Base-by-base conservation (phyloP, 2,329 filamentous ascomycete genomes). In the Herpotrichia juniperi region DNA sequence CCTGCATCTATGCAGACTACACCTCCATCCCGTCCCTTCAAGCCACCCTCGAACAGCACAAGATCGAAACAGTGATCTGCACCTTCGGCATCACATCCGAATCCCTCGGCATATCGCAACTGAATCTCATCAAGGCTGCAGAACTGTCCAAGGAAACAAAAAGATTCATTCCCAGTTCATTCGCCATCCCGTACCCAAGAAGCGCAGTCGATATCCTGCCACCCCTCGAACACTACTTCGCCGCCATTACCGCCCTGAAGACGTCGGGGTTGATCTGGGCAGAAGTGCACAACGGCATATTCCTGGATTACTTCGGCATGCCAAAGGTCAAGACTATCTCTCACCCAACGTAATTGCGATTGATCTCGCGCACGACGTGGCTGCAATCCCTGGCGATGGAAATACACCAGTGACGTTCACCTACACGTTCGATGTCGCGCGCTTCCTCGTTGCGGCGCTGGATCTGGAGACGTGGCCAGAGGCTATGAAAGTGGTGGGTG, bases 351-450 rank as follows among this genome's bases (percentile, higher is more conserved):
- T 11, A 43, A 1, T 45, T 60, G 16, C 28, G 14, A n/a, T 65
- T 22, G 61, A 65, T 30, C 14, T 59, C 2, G 24, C 28, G 1
- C 16, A 37, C 17, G 46, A 56, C 17, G 22, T 22, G 2, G 81
- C 81, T 1, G 78, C 75, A 11, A 77, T 83, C 17, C 81, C 81
- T 0, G 80, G 79, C 0, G 69, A 76, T 17, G 82, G 82, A 0
- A 68, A 78, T n/a, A 71, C 66, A 5, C 64, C 66, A 2, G 69
- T 79, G 8, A 64, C 72, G 2, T 78, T 82, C 61, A 83, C 80
- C 0, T 78, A 82, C 57, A 79, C 76, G 1, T 65, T 66, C 4
- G 81, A 84, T 58, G 67, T 84, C 34, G 80, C 76, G 3, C 72
- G 63, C 28, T 82, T 79, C 48, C 71, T 81, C 4, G 74, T 72